These are phyloP conservation scores for Trametes punicea DNA, from an alignment of 768 basidiomycete species.

Conservation along the genomic window DNA sequence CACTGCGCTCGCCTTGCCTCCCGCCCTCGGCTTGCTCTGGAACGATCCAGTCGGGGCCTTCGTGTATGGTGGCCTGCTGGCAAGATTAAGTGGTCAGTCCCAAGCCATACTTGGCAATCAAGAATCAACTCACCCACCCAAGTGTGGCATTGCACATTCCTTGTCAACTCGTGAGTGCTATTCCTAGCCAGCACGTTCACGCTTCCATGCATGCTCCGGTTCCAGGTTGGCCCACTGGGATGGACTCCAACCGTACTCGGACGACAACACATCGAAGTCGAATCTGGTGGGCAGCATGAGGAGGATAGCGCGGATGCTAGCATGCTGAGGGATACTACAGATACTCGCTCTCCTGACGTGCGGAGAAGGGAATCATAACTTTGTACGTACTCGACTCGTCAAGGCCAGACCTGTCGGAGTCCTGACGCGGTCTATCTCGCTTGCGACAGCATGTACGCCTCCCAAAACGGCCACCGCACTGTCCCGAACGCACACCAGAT, in stretches of 20 bases:
- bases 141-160: conserved; percentile 72
- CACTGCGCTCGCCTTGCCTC: conserved; percentile 57
- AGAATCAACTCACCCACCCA: neutral
- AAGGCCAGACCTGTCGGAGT: neutral
- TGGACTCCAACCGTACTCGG: conserved; percentile 75
- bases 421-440: neutral
- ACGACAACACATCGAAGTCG: conserved; percentile 75
- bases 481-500: neutral
- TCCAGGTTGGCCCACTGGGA: conserved; percentile 74
- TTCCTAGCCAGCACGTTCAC: neutral
- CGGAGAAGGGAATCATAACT: conserved; percentile 80
- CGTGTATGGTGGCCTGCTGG: conserved; percentile 68
- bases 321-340: conserved; percentile 31
- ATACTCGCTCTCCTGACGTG: conserved; percentile 65
- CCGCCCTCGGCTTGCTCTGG: conserved; percentile 53
- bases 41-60: conserved; percentile 64
- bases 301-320: neutral
- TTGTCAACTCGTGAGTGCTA: conserved; percentile 62
- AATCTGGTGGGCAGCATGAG: conserved; percentile 49
- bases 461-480: neutral
- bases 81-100: conserved; percentile 53
- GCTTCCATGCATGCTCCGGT: neutral
- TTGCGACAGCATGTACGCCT: conserved; percentile 42
- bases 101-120: neutral
- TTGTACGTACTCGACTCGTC: conserved; percentile 40